Conservation (phyloP, 306 rosid genomes). For the Trichosanthes truncata region DNA sequence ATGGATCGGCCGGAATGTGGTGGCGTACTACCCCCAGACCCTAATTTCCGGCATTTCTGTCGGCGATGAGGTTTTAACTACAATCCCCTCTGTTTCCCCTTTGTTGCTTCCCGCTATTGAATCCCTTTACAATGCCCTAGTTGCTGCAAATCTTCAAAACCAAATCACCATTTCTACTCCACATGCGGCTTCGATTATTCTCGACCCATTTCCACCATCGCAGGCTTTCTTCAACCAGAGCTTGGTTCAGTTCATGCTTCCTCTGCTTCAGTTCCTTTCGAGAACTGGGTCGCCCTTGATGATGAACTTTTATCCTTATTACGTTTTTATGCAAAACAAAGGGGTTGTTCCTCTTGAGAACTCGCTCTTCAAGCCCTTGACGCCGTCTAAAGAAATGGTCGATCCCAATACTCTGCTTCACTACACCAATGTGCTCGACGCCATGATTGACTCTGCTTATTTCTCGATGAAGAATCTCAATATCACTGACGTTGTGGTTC, state of each 20-base stretch:
- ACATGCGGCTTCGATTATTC: conserved; percentile 50
- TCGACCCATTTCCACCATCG: conserved; percentile 80
- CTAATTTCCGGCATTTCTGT: conserved; percentile 54
- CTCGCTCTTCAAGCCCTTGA: conserved; percentile 58
- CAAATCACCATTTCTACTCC: conserved; percentile 63
- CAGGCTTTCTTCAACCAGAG: conserved; percentile 78
- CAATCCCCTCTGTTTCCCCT: conserved; percentile 58
- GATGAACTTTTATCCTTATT: conserved; percentile 84
- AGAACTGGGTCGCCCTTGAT: conserved; percentile 55
- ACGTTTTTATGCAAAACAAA: conserved; percentile 75
- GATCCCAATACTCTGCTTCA: conserved; percentile 88
- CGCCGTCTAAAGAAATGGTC: conserved; percentile 74
- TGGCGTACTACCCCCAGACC: conserved; percentile 50
- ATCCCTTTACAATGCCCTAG: conserved; percentile 57
- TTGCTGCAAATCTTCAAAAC: conserved; percentile 45
- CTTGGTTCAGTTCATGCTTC: conserved; percentile 28
- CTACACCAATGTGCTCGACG: conserved; percentile 69
- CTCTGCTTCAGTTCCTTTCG: conserved; percentile 56
- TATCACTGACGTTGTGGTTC: conserved; percentile 54
- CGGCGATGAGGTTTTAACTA: conserved; percentile 78
- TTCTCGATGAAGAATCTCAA: conserved; percentile 77
- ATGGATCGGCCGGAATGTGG: conserved; percentile 64
- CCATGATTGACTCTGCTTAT: conserved; percentile 81
- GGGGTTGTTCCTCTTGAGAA: conserved; percentile 66
- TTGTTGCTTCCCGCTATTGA: conserved; percentile 57